A percentile compares a stretch with the other conserved stretches of the same genome.
Conservation (phyloP, 2,329 filamentous ascomycete genomes). For the Sarocladium brachiariae region DNA sequence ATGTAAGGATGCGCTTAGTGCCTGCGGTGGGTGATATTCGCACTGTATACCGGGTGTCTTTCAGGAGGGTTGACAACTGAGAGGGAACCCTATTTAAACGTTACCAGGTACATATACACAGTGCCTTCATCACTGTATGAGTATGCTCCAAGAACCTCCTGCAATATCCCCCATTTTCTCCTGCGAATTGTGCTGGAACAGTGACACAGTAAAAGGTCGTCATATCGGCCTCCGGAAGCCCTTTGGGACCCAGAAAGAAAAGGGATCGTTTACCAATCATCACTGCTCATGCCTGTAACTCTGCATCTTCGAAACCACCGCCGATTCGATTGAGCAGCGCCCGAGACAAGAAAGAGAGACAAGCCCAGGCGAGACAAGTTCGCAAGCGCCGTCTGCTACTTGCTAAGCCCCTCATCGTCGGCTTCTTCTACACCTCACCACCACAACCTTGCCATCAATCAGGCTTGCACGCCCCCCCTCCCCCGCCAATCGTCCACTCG, state of each 20-base stretch:
- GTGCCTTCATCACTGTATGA: background rate
- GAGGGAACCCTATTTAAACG: background rate
- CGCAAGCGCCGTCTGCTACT: background rate
- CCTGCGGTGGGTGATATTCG: background rate
- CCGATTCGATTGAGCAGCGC: background rate
- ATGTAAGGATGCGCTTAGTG: background rate
- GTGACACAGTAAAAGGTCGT: background rate
- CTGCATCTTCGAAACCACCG: conserved; percentile 1
- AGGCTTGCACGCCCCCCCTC: conserved; percentile 7
- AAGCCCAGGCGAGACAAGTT: background rate
- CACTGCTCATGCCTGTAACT: background rate
- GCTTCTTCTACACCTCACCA: background rate
- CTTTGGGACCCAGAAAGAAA: background rate
- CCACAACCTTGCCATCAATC: background rate
- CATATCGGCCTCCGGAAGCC: background rate
- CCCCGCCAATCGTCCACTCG: conserved; percentile 5
- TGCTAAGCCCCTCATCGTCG: background rate
- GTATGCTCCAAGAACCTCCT: conserved; percentile 3
- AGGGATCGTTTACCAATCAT: background rate
- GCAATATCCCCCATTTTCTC: background rate
- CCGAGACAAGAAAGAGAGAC: background rate
- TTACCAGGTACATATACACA: background rate
- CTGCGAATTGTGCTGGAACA: background rate
- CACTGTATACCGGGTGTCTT: background rate
- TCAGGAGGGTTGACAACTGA: background rate